Evolutionary conservation across 768 basidiomycete genomes (phyloP), one percentile per base, ranked within the genome.

Genomic region (Trametes elegans): DNA sequence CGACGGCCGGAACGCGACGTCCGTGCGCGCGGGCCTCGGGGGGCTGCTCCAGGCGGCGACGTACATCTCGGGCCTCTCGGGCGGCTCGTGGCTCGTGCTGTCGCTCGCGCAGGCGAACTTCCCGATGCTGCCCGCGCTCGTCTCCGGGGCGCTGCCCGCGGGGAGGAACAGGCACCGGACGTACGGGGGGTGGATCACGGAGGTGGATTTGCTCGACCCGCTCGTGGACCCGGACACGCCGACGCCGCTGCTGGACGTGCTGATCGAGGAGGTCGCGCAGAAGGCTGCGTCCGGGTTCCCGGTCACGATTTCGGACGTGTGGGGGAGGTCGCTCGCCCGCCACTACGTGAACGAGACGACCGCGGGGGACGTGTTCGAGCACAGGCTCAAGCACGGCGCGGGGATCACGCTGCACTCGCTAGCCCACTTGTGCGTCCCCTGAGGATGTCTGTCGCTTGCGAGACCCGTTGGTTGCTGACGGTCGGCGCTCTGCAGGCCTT

Each of bases 271-370:
- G 16, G 61, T 75, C 9, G 57, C 71, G 10, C 79, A 79, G 42
- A 72, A 88, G 84, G 82, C 56, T 61, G 81, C 72, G 16, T 60
- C 57, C 0, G 68, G 66, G 13, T 66, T 64, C 38, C 63, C 52
- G 27, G 58, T 53, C n/a, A 61, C 62, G 50, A 53, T 87, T 40
- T 80, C 80, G 1, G 87, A 90, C 63, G 71, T 82, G 6, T 88
- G 84, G 77, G 73, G 78, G 0, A 80, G 85, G 1, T 79, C 83
- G 66, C 76, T 90, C 29, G 78, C 84, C 1, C 85, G 86, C 59
- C 89, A 91, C 66, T 90, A 89, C 62, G 70, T 87, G 54, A 88
- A 84, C 63, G 79, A 81, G 47, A 90, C 87, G 0, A 73, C 76
- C 6, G 71, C 76, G 16, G 53, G 49, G 8, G 83, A 87, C 63